Base-by-base conservation (phyloP, 176 grass and related monocot genomes). In the Panicum miliaceum region DNA sequence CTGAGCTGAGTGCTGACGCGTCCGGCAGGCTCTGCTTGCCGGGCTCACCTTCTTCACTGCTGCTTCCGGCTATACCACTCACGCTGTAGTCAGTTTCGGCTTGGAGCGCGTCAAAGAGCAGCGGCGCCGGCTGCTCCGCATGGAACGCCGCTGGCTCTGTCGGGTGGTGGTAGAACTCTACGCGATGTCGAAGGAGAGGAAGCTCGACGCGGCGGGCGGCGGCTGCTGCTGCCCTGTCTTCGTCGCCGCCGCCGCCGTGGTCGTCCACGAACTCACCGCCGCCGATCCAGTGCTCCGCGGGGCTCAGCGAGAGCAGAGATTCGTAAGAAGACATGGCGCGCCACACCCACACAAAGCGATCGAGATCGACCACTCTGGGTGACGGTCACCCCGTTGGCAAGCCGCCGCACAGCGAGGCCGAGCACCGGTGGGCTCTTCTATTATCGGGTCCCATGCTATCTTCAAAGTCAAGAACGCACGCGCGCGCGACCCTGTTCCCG, bases 241-340 rank as follows among this genome's bases (percentile, higher is more conserved):
- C 41, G 8, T 7, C 41, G 2, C 12, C 45, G 12, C 18, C 68
- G 12, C 3, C 45, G 25, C 1, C 66, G 14, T 3, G 36, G n/a
- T 32, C 57, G 29, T 38, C 36, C 5, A 8, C 66, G 36, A 22
- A 51, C 6, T 41, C 38, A 26, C n/a, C 36, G 73, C 38, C 26
- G 48, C 64, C 71, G 72, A 46, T 36, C 64, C 8, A 36, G 5
- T 86, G 2, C 29, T 32, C 66, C 22, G 4, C 15, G 8, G 67
- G 42, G 16, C 47, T 41, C n/a, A 58, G 51, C 12, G 79, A 74
- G 36, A 79, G 47, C 38, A 83, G 47, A 20, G 82, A 53, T 47
- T 73, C 41, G 40, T 90, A 68, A 2, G 79, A 86, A 3, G 84
- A 90, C 88, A 86, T 86, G 20, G 6, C 53, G 53, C 46, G 46